phyloP scores from a whole-genome alignment of 1,284 basidiomycete genomes.

The Leccinum cinnamomeum region DNA sequence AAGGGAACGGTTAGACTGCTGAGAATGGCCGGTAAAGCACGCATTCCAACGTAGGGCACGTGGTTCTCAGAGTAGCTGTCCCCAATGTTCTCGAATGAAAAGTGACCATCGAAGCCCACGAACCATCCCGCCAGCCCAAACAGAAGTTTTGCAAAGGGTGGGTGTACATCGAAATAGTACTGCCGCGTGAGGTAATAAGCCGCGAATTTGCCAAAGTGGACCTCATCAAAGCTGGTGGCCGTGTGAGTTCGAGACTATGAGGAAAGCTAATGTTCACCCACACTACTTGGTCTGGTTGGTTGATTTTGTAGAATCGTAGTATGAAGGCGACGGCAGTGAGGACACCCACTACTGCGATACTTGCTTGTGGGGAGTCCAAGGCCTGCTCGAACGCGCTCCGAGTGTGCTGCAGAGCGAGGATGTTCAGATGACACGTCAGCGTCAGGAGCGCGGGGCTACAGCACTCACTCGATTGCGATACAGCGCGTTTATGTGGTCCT shows the following conservation, averaged over 20 bases:
- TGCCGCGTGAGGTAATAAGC: conserved; percentile 87
- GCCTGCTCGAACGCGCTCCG: conserved; percentile 59
- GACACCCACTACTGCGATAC: conserved; percentile 54
- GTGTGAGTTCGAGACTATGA: conserved; percentile 4
- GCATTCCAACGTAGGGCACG: conserved; percentile 94
- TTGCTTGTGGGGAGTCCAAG: conserved; percentile 60
- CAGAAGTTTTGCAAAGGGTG: conserved; percentile 92
- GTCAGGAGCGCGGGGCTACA: background rate
- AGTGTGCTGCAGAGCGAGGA: conserved; percentile 39
- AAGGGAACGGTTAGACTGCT: conserved; percentile 89
- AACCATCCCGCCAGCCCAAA: conserved; percentile 94
- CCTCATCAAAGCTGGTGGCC: conserved; percentile 84
- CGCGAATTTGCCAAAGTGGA: conserved; percentile 96
- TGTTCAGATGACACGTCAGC: conserved; percentile 7
- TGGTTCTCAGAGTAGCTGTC: conserved; percentile 86
- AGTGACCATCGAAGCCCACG: conserved; percentile 93
- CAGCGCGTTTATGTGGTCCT: conserved; percentile 36
- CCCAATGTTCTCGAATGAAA: conserved; percentile 94
- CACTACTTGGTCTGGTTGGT: conserved; percentile 94
- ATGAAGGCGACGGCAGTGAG: conserved; percentile 78
- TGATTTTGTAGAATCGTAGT: conserved; percentile 91
- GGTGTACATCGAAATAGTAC: conserved; percentile 99
- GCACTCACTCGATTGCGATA: conserved; percentile 32
- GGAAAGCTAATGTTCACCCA: conserved; percentile 43
- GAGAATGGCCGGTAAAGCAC: conserved; percentile 88